Evolutionary conservation across 2,329 filamentous ascomycete species (phyloP), one percentile per base, ranked within the genome.

Genomic region (Cladosporium sp.): DNA sequence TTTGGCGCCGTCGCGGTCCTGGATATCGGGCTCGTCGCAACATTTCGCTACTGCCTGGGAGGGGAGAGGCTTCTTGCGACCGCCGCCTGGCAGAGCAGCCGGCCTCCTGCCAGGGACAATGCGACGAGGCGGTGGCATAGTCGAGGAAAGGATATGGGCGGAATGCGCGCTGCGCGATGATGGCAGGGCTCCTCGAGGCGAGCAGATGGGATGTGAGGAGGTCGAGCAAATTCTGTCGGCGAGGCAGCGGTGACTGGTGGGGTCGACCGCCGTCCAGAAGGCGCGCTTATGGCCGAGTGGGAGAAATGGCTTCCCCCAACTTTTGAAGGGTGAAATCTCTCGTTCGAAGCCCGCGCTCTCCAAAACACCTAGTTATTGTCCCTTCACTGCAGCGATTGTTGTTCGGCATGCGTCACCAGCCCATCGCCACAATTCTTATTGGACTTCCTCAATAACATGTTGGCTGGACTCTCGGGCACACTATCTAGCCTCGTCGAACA

Each of bases 1-100:
- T 63, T 78, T 76, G 61, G 78, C 64, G 56, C 72, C 73, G 51
- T 68, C 65, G 40, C 72, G 71, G 36, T 68, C 67, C 40, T 60
- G 55, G 55, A 68, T 63, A 34, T 69, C 61, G 5, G 69, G 68
- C 22, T 60, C 51, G 40, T 69, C 64, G 51, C 69, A 72, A 58
- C 68, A 67, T 36, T 51, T 52, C 17, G 49, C 50, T 22, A 55
- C 54, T 1, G 50, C n/a, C 17, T 25, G 38, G 5, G 56, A 36
- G 14, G 56, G 36, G 22, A 19, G 38, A 15, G 56, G 47, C 42
- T 59, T 59, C 39, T 52, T 51, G 54, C 54, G 54, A 12, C 56
- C 56, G 28, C 43, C 43, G 38, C 56, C 56, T 38, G 56, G 56
- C n/a, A 59, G 56, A 50, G 47, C 47, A 17, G 56, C 56, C 40